Evolutionary conservation across 495 filamentous ascomycete genomes (phyloP), one percentile per base, ranked within the genome.

Genomic region (Hypoxylon rickii): DNA sequence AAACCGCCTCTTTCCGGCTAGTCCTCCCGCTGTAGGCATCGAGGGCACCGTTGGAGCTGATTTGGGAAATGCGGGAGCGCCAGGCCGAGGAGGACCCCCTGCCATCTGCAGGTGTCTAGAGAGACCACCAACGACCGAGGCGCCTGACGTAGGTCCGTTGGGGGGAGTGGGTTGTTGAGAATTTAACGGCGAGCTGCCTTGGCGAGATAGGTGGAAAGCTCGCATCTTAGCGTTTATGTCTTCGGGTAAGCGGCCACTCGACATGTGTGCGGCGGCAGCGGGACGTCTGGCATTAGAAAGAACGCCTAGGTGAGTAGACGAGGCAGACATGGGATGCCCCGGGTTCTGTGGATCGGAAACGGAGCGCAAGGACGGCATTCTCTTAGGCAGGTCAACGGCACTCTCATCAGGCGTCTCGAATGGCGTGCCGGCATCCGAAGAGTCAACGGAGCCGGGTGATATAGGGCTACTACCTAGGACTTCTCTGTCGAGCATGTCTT

Each of bases 151-250:
- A 42, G 61, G 34, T 13, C 44, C 55, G 11, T 36, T 31, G 31
- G 65, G 55, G 1, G 66, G 64, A 31, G 58, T 56, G 7, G 34
- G 10, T 12, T 61, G 52, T 81, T 87, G 59, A 4, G 59, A 52
- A 24, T n/a, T 47, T 4, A 62, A 7, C 19, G 58, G 41, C 31
- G 66, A 66, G 48, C 63, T 62, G 7, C 63, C 63, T 40, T 66
- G 63, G n/a, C 66, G 66, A 3, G 66, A 69, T 11, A 88, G 66
- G 47, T 89, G 86, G 45, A 92, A 90, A 1, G 87, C 88, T 58
- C 83, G 84, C 78, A 93, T 86, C 61, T 86, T 92, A 29, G 86
- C 88, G 74, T 88, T 83, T 54, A 97, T 83, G 55, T 95, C 90
- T 68, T 87, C 84, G 33, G 89, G 87, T 16, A 94, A 72, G 21